Conservation (phyloP, 768 basidiomycete genomes). For the Termitomyces sp. region DNA sequence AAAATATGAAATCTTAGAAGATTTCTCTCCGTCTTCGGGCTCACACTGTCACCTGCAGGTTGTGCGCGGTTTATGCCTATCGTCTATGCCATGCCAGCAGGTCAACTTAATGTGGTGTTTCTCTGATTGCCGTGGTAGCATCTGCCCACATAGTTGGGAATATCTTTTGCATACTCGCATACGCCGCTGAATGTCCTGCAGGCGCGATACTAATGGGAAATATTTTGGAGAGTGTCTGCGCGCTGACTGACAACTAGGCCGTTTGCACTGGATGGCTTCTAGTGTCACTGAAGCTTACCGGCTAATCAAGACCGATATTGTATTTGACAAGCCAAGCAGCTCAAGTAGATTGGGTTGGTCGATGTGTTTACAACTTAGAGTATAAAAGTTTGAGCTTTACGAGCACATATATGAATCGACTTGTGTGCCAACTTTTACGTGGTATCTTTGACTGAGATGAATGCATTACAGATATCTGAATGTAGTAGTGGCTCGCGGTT, state of each 20-base stretch:
- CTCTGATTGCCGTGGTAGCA: background rate
- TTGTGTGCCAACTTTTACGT: background rate
- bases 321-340: background rate
- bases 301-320: background rate
- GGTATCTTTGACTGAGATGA: background rate
- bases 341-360: background rate
- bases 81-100: background rate
- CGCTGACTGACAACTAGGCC: background rate
- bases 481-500: background rate
- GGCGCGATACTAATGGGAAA: background rate
- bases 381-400: background rate
- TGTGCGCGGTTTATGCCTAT: slow-evolving; percentile 5
- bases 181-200: background rate
- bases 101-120: background rate
- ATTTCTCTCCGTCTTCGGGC: background rate
- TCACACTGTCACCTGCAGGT: background rate
- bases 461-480: too few relatives aligned
- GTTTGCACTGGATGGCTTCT: background rate
- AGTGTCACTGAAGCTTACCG: background rate
- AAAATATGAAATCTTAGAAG: background rate
- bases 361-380: background rate
- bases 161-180: background rate
- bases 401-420: background rate
- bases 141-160: background rate
- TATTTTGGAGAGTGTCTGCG: background rate